These are phyloP conservation scores for Leccinum uliginosum DNA, from an alignment of 768 basidiomycete species.

Conservation along the genomic window DNA sequence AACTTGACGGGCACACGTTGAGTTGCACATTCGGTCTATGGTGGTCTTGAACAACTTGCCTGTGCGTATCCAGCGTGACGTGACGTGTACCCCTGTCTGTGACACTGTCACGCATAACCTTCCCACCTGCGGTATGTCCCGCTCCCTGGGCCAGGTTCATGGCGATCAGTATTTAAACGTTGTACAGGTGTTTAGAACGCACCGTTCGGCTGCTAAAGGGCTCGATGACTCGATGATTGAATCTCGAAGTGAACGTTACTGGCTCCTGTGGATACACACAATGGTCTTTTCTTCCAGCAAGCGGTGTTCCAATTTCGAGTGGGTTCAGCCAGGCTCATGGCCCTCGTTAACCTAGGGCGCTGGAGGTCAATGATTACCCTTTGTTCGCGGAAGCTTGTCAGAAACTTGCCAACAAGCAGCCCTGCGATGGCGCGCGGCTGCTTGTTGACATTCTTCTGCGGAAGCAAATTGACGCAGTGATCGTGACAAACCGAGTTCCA, in stretches of 20 bases:
- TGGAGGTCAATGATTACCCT: conserved; percentile 5
- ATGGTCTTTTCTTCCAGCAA: neutral
- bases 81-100: conserved; percentile 27
- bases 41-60: conserved; percentile 31
- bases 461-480: conserved; percentile 15
- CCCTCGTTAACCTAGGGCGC: neutral
- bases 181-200: neutral
- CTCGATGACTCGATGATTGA: neutral
- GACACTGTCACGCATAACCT: conserved; percentile 19
- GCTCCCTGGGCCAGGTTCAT: too few species aligned
- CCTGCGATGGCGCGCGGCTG: neutral
- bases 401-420: neutral
- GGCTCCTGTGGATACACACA: neutral
- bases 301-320: conserved; percentile 15
- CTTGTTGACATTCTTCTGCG: conserved; percentile 4
- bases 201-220: neutral
- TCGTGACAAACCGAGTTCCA: conserved; percentile 16
- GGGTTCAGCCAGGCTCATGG: conserved; percentile 1
- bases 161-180: neutral
- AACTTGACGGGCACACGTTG: conserved; percentile 27
- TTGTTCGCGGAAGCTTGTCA: neutral
- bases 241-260: neutral
- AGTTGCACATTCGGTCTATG: conserved; percentile 22
- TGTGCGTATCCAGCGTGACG: conserved; percentile 22
- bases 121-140: conserved; percentile 5